Conservation (phyloP, 2,329 filamentous ascomycete species). For the Neofusicoccum kwambonambiense region DNA sequence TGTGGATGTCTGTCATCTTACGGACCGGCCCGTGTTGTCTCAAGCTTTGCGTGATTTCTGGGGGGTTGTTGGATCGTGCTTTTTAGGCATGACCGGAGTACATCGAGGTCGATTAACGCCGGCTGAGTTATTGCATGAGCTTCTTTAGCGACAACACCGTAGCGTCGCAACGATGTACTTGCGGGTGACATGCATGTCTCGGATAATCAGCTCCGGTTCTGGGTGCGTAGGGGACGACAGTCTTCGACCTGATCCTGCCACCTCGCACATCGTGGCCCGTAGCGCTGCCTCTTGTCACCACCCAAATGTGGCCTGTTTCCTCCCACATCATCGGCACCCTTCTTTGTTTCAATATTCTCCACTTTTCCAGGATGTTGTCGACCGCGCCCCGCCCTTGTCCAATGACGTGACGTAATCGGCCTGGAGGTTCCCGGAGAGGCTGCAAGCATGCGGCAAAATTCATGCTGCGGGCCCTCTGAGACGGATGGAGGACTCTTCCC, state of each 20-base stretch:
- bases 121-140: neutral
- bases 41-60: neutral
- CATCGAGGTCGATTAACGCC: neutral
- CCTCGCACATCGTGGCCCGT: neutral
- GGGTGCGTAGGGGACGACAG: neutral
- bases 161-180: neutral
- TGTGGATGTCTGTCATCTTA: neutral
- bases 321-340: too few relatives aligned
- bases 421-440: neutral
- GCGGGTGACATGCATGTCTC: slow-evolving; percentile 3
- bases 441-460: neutral
- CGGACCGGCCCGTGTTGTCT: slow-evolving; percentile 1
- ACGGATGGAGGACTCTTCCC: neutral
- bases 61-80: neutral
- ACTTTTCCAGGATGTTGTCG: neutral
- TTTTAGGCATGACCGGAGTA: too few relatives aligned
- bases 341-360: neutral
- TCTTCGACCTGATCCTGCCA: neutral
- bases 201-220: slow-evolving; percentile 3
- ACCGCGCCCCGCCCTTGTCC: neutral
- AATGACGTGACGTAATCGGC: neutral
- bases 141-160: neutral
- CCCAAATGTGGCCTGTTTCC: neutral
- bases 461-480: neutral
- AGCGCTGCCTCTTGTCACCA: neutral